Conservation (phyloP, 139 green algal genomes). For the Chlorella sp. region DNA sequence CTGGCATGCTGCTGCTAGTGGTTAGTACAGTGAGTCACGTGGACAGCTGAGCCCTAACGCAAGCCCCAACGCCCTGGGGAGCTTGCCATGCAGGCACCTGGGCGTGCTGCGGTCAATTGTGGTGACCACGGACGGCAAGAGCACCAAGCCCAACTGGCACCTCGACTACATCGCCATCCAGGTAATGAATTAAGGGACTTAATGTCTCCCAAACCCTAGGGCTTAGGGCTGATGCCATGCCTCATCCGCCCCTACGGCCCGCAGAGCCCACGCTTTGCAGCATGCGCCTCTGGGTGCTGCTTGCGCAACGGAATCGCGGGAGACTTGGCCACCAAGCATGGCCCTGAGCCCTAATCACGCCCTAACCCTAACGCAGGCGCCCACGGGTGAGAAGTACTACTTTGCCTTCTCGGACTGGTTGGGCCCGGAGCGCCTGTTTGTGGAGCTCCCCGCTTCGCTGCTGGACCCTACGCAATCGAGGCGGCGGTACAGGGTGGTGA, state of each 20-base stretch:
- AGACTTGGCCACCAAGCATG: background rate
- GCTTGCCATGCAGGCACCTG: constrained; percentile 23
- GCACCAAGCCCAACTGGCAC: constrained; percentile 38
- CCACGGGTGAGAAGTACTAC: constrained; percentile 32
- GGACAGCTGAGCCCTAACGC: background rate
- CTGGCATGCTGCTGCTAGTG: background rate
- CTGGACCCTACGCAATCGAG: constrained; percentile 14
- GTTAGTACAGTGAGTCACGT: background rate
- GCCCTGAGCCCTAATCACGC: background rate
- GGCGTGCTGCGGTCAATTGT: constrained; percentile 20
- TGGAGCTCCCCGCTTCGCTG: constrained; percentile 25
- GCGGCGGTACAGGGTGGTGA: constrained; percentile 27
- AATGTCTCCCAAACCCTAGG: background rate
- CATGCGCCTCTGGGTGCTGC: background rate
- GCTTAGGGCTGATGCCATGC: too few species aligned
- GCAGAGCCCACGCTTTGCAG: background rate
- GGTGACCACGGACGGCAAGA: constrained; percentile 27
- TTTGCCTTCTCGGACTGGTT: constrained; percentile 28
- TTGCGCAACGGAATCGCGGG: background rate
- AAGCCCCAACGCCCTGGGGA: background rate
- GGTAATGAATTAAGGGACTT: too few species aligned
- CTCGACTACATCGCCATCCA: constrained; percentile 21
- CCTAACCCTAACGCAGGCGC: constrained; percentile 1
- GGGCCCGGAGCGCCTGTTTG: background rate
- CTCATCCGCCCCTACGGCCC: too few species aligned